Evolutionary conservation across 306 rosid species (phyloP), one percentile per base, ranked within the genome.

Genomic region (Cotoneaster glaucophyllus): DNA sequence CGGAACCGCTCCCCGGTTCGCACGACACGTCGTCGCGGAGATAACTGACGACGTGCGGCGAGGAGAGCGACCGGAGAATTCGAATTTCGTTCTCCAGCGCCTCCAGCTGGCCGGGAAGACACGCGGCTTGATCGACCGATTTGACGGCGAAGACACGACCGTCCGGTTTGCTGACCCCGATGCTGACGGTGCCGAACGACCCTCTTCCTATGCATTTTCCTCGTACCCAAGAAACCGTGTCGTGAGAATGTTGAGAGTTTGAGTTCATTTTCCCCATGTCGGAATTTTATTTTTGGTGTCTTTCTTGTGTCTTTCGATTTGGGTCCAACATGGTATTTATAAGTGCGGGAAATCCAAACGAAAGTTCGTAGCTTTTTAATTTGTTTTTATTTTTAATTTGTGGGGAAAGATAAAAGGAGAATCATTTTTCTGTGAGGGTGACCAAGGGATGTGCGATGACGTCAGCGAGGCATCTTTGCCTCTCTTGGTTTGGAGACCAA

Each of bases 41-140:
- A 53, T 74, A 86, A 3, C 74, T 26, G 1, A 92, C 87, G 22
- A 94, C 87, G 82, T 88, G 87, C 2, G 96, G 97, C 24, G 93
- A 87, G 8, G 81, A 56, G 11, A 92, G 5, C 2, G 82, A 78
- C 15, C 82, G 88, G 21, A 92, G 85, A 41, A 90, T 84, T 67
- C 77, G 64, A 79, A 94, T 94, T 81, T 94, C 98, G 41, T 84
- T 90, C 83, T 94, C 97, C 61, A 94, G 66, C 12, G 92, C 89
- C 57, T 77, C 81, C 4, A 84, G 18, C 67, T 86, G 97, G 50
- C 39, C 28, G 6, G 84, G 70, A 3, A 62, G 66, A 29, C 82
- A 81, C 22, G 79, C 18, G 22, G 71, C 65, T 11, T 45, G 74
- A 37, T 92, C 88, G 13, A 92, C 96, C 13, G 98, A 92, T 78